Evolutionary conservation across 1,284 basidiomycete genomes (phyloP).

Genomic region (Ustilago nuda): DNA sequence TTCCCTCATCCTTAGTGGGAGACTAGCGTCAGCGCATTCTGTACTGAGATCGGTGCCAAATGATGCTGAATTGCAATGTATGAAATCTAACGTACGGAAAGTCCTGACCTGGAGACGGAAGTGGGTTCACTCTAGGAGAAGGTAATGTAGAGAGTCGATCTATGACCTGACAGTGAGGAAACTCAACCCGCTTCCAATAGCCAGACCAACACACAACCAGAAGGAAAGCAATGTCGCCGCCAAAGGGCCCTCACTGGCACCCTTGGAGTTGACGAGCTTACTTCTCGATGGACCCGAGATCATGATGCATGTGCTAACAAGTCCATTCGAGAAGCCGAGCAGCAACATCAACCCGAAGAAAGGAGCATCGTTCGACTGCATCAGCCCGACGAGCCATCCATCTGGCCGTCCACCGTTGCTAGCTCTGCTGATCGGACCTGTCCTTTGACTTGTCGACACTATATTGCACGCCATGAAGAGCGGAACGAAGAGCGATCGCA

Average conservation of each 20-base stretch:
- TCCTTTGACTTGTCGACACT: conserved; percentile 37
- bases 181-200: conserved; percentile 53
- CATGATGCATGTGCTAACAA: conserved; percentile 59
- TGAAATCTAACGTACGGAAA: background rate
- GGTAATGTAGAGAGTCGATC: background rate
- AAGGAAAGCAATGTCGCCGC: conserved; percentile 59
- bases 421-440: conserved; percentile 23
- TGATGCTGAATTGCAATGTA: conserved; percentile 1
- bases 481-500: conserved; percentile 52
- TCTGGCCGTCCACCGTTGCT: background rate
- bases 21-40: background rate
- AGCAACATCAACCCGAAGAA: conserved; percentile 58
- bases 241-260: conserved; percentile 38
- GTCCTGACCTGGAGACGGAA: background rate
- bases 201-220: conserved; percentile 63
- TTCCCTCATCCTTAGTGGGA: background rate
- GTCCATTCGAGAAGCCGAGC: conserved; percentile 59
- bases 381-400: conserved; percentile 22
- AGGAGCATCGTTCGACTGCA: conserved; percentile 50
- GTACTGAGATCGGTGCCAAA: background rate
- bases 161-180: conserved; percentile 50
- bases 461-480: conserved; percentile 59
- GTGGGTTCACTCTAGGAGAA: background rate
- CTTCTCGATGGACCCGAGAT: conserved; percentile 50
- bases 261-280: conserved; percentile 43